Evolutionary conservation across 306 rosid species (phyloP), one percentile per base, ranked within the genome.

Genomic region (Arachis hypogaea): DNA sequence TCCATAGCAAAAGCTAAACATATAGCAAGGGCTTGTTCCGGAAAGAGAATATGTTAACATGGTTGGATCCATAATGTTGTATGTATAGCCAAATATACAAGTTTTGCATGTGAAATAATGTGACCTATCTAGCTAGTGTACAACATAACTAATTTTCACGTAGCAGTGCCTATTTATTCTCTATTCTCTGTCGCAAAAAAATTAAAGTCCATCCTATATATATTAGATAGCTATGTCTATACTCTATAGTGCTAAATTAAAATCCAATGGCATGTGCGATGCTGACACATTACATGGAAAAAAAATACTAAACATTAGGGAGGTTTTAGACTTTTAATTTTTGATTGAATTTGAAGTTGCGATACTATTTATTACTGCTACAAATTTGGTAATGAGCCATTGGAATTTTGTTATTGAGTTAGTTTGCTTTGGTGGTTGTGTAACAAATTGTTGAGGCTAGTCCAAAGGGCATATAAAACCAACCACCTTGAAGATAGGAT

Each of bases 41-140:
- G 78, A 76, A 76, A 51, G 66, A 50, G 57, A 62, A 71, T 66
- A 51, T 64, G 38, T 59, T 66, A 78, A 66, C 72, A 61, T 70
- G 72, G 44, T 60, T 60, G 47, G 73, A 77, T 72, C 69, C 43
- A 47, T 55, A 30, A 50, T 33, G 38, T 33, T 33, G 38, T 63
- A 7, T 68, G 74, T 12, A 11, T 63, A 33, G 36, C 74, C 74
- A 68, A 77, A 82, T 62, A 63, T 69, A 72, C n/a, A 66, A 73
- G 66, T 47, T 40, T 63, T 42, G 82, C 82, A 82, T 74, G 83
- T 78, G 86, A 78, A 78, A 78, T 69, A 59, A 74, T 78, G 81
- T 64, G 74, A 64, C 66, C 50, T 70, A 59, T 43, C 11, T 54
- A 52, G 71, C 55, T 77, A 73, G 63, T 47, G 57, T 42, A 63